These are phyloP conservation scores for Rhypophila decipiens DNA, from an alignment of 495 filamentous ascomycete genomes.

Conservation along the genomic window DNA sequence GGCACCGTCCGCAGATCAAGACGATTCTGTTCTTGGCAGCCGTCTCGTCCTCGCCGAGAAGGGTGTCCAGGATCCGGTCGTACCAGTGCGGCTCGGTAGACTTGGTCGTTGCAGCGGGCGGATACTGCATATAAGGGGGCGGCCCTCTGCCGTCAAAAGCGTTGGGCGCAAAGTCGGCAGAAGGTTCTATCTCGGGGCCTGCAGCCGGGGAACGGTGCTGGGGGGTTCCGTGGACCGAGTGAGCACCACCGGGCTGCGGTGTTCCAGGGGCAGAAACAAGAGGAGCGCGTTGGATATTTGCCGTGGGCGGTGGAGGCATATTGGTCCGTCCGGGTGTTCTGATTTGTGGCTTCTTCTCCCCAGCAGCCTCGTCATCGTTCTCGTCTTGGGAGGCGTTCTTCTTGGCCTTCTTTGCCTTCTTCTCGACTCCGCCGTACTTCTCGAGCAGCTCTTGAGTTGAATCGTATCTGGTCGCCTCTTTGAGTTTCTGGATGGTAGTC, in stretches of 20 bases:
- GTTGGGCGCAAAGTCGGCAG: conserved; percentile 54
- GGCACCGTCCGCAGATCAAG: conserved; percentile 75
- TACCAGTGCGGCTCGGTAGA: conserved; percentile 71
- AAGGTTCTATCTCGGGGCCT: conserved; percentile 21
- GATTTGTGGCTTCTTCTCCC: conserved; percentile 11
- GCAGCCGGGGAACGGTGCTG: conserved; percentile 14
- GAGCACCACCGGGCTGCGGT: conserved; percentile 7
- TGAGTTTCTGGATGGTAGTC: conserved; percentile 87
- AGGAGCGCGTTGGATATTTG: conserved; percentile 60
- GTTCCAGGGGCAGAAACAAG: conserved; percentile 6
- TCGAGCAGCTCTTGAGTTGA: conserved; percentile 88
- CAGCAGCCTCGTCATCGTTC: conserved; percentile 13
- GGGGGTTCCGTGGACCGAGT: conserved; percentile 5
- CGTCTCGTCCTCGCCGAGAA: conserved; percentile 93
- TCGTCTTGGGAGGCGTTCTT: conserved; percentile 25
- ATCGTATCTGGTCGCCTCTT: conserved; percentile 89
- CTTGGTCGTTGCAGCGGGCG: conserved; percentile 20
- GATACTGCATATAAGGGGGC: conserved; percentile 32
- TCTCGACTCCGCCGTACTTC: conserved; percentile 74
- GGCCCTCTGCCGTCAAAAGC: conserved; percentile 43
- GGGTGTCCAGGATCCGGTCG: conserved; percentile 83
- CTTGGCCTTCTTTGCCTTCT: conserved; percentile 36
- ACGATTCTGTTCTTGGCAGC: conserved; percentile 84
- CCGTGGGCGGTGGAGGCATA: conserved; percentile 72
- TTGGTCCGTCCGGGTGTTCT: conserved; percentile 40